phyloP scores from a whole-genome alignment of 139 green algal species.

The Yamagishiella unicocca region DNA sequence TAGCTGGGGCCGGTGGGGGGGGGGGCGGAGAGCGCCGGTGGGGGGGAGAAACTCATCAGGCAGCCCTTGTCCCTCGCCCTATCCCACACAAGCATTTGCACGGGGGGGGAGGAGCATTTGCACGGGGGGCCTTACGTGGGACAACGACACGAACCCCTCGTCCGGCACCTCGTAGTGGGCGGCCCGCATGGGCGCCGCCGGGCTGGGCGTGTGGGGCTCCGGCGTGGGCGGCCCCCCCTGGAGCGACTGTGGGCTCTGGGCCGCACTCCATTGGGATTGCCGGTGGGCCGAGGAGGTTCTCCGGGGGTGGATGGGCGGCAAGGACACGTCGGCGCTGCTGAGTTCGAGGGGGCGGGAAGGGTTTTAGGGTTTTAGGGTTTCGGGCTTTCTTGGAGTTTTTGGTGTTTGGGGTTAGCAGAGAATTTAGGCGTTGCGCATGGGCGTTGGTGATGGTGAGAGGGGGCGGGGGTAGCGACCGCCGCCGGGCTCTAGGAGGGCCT shows the following conservation, averaged over 20 bases:
- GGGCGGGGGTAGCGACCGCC: too few relatives aligned
- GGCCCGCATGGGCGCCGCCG: neutral
- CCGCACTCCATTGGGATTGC: neutral
- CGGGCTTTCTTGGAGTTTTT: too few relatives aligned
- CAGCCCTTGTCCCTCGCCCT: neutral
- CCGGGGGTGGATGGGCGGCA: slow-evolving; percentile 13
- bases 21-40: neutral
- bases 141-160: slow-evolving; percentile 26
- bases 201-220: neutral
- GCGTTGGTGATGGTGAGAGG: too few relatives aligned
- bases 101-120: neutral
- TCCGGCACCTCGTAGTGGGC: slow-evolving; percentile 16
- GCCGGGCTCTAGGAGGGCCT: too few relatives aligned
- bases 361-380: too few relatives aligned
- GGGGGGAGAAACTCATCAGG: neutral
- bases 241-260: neutral
- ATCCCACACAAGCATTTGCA: neutral
- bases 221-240: too few relatives aligned
- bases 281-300: neutral
- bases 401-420: too few relatives aligned
- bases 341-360: neutral
- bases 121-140: neutral
- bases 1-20: too few relatives aligned
- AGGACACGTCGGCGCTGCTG: neutral
- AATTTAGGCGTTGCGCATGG: too few relatives aligned